Evolutionary conservation across 441 rosid species (phyloP).

Genomic region (Erodium trifolium): DNA sequence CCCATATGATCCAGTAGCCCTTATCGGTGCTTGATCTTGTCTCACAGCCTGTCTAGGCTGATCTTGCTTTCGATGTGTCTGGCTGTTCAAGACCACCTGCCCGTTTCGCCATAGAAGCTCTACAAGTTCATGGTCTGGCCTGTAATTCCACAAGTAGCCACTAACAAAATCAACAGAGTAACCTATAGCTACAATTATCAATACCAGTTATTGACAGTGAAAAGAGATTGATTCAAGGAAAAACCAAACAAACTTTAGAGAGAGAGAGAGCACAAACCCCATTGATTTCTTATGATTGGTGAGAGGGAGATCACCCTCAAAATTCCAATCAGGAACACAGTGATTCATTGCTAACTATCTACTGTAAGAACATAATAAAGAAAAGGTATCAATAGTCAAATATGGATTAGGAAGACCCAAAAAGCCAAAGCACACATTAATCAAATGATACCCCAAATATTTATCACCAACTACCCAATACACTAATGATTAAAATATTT

Average conservation of each 20-base stretch:
- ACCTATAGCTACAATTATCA: not conserved
- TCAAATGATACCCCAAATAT: not conserved
- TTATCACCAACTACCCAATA: not conserved
- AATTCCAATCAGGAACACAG: slow-evolving; percentile 44
- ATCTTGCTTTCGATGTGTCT: slow-evolving; percentile 37
- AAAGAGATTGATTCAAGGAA: not conserved
- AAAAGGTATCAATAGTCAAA: slow-evolving; percentile 7
- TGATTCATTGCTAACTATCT: slow-evolving; percentile 46
- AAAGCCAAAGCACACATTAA: not conserved
- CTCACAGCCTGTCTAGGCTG: slow-evolving; percentile 16
- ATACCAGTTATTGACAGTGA: not conserved
- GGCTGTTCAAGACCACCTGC: slow-evolving; percentile 51
- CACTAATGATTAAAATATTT: not conserved
- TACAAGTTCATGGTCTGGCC: slow-evolving; percentile 45
- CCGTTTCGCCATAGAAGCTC: slow-evolving; percentile 67
- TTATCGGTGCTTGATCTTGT: slow-evolving; percentile 17
- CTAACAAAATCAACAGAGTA: not conserved
- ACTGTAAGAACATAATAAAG: slow-evolving; percentile 16
- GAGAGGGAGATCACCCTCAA: slow-evolving; percentile 37
- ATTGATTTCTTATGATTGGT: slow-evolving; percentile 30
- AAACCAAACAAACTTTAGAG: not conserved
- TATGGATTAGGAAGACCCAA: not conserved
- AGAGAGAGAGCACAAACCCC: slow-evolving; percentile 27
- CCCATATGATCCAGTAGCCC: slow-evolving; percentile 22
- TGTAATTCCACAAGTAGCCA: slow-evolving; percentile 21